These are phyloP conservation scores for Phytophthora tentaculata DNA, from an alignment of 352 stramenopile genomes.

Conservation along the genomic window DNA sequence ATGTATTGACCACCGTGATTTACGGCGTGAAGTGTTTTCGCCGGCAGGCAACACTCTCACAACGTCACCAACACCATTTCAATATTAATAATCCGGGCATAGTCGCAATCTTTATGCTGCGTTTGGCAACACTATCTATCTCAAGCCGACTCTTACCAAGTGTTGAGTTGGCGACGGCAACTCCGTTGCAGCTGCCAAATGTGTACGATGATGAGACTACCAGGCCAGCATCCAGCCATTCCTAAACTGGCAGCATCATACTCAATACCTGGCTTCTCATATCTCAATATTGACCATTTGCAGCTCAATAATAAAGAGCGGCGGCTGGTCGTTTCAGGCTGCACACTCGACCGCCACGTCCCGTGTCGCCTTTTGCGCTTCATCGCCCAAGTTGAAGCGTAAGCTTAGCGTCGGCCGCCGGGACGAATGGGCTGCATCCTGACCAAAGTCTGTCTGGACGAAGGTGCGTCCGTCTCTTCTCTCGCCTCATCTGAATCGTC, in stretches of 20 bases:
- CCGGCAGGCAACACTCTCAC: too few species aligned
- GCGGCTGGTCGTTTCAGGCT: conserved; percentile 24
- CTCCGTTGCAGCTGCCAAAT: background rate
- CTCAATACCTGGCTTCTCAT: background rate
- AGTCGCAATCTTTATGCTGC: too few species aligned
- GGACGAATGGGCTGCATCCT: conserved; percentile 60
- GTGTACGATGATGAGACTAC: background rate
- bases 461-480: conserved; percentile 37
- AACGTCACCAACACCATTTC: too few species aligned
- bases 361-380: conserved; percentile 9
- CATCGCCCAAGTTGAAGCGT: conserved; percentile 21
- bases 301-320: background rate
- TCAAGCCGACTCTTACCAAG: too few species aligned
- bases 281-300: background rate
- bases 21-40: too few species aligned
- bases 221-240: background rate
- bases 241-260: background rate
- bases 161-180: background rate
- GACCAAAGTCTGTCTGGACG: conserved; percentile 53
- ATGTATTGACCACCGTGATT: too few species aligned
- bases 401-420: background rate
- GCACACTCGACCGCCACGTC: too few species aligned
- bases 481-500: conserved; percentile 5
- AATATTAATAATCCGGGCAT: too few species aligned
- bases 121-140: too few species aligned